Evolutionary conservation across 2,329 filamentous ascomycete genomes (phyloP).

Genomic region (Sclerotinia trifoliorum): DNA sequence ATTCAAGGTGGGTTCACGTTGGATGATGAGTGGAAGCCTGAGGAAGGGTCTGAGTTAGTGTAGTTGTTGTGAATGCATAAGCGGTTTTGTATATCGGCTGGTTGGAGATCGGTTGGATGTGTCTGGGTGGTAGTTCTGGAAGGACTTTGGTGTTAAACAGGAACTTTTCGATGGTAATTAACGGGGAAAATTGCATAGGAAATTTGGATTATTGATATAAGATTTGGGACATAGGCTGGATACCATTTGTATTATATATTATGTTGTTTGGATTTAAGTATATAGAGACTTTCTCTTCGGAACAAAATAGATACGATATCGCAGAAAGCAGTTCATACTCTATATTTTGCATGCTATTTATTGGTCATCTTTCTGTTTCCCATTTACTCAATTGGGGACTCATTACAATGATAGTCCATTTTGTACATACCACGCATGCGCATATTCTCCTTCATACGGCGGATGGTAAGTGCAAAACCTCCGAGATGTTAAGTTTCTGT

Average conservation of each 20-base stretch:
- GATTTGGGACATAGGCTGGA: not conserved
- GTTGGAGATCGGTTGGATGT: not conserved
- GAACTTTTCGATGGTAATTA: not conserved
- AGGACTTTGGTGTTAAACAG: not conserved
- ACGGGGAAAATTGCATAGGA: not conserved
- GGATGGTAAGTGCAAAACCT: not conserved
- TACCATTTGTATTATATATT: not conserved
- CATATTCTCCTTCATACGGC: not conserved
- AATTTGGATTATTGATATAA: not conserved
- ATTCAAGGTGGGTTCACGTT: conserved; percentile 41
- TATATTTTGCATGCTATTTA: not conserved
- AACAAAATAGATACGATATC: not conserved
- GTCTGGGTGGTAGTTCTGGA: not conserved
- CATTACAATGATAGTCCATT: too few relatives aligned
- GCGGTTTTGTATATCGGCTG: not conserved
- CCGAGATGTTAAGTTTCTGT: not conserved
- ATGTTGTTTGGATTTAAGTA: not conserved
- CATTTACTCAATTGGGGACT: too few relatives aligned
- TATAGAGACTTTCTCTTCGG: not conserved
- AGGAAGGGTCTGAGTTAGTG: not conserved
- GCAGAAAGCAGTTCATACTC: not conserved
- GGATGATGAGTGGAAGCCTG: conserved; percentile 47
- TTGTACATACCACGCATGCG: too few relatives aligned
- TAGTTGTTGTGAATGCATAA: not conserved
- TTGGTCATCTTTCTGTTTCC: not conserved